Evolutionary conservation across 2,329 filamentous ascomycete genomes (phyloP), one percentile per base, ranked within the genome.

Genomic region (Pseudogymnoascus sp.): DNA sequence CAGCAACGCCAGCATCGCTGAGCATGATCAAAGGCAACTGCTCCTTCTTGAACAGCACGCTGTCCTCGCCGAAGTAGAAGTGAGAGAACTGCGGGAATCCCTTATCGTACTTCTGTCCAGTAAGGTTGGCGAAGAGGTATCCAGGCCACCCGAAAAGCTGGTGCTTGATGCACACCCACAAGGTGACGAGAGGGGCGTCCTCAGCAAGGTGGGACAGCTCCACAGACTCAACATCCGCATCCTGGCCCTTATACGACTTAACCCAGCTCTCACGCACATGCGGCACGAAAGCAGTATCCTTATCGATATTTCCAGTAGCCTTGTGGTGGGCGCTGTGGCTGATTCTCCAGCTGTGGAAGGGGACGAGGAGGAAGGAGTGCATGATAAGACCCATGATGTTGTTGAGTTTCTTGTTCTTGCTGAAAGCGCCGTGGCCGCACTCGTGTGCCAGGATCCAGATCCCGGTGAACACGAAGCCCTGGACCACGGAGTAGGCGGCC

Each of bases 381-480:
- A 85, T 75, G 60, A 81, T 72, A 78, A 86, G 87, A 65, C 87
- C 87, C 63, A 86, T 77, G 14, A 80, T 72, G 70, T 87, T 81
- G 73, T 89, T 89, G 67, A 88, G 71, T 34, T 68, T 72, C 59
- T 76, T 76, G 73, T 82, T 78, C 21, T 76, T 73, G n/a, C 84
- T 87, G 73, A 90, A 87, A 59, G 86, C 85, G 16, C 84, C 83
- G 73, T 90, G 87, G 61, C 87, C 87, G 73, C 84, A 87, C 73
- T 90, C 87, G 72, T 90, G 87, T 14, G 83, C 86, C 42, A 89
- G 77, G 68, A 88, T 86, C 87, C 87, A 90, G 68, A 90, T 76
- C 3, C 87, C 87, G 2, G 85, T 88, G 72, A 85, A 84, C 68
- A 88, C 76, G 29, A 87, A 80, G 61, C 87, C 86, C 75, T 89